A percentile compares a stretch with the other conserved stretches of the same genome.
Evolutionary conservation across 495 filamentous ascomycete genomes (phyloP).

Genomic region (Xylaria bambusicola): DNA sequence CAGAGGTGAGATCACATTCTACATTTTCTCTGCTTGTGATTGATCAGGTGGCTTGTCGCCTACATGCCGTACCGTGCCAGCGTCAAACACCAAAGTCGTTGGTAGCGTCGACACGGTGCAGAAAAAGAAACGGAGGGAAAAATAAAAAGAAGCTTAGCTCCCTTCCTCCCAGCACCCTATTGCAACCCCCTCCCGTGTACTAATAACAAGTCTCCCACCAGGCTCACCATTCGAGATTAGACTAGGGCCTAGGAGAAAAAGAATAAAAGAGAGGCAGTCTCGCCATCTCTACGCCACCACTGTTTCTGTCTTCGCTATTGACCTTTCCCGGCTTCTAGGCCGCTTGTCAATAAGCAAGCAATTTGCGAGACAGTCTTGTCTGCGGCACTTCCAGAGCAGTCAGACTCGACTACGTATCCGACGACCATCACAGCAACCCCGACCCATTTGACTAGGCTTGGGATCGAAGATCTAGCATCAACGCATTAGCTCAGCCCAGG

Average conservation of each 20-base stretch:
- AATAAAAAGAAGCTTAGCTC: constrained; percentile 7
- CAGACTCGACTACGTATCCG: constrained; percentile 17
- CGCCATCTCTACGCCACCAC: constrained; percentile 28
- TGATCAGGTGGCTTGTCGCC: constrained; percentile 17
- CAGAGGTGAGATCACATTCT: constrained; percentile 16
- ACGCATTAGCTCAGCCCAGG: constrained; percentile 12
- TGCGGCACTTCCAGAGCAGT: not conserved
- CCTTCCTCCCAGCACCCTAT: constrained; percentile 12
- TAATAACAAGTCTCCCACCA: constrained; percentile 12
- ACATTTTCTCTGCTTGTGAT: constrained; percentile 2
- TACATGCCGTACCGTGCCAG: constrained; percentile 16
- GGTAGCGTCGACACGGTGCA: constrained; percentile 16
- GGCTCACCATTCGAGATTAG: constrained; percentile 10
- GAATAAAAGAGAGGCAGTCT: constrained; percentile 23
- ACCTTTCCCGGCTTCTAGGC: constrained; percentile 23
- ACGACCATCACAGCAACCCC: constrained; percentile 9
- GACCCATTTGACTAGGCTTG: not conserved
- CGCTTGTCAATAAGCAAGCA: constrained; percentile 21
- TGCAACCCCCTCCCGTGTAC: constrained; percentile 19
- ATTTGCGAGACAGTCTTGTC: constrained; percentile 13
- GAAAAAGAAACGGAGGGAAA: constrained; percentile 9
- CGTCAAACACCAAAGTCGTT: constrained; percentile 11
- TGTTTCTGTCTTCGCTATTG: constrained; percentile 19
- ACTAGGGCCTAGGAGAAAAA: constrained; percentile 26
- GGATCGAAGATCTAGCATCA: constrained; percentile 9